Conservation (phyloP, 306 rosid genomes). For the barrel medic (Medicago truncatula) region DNA sequence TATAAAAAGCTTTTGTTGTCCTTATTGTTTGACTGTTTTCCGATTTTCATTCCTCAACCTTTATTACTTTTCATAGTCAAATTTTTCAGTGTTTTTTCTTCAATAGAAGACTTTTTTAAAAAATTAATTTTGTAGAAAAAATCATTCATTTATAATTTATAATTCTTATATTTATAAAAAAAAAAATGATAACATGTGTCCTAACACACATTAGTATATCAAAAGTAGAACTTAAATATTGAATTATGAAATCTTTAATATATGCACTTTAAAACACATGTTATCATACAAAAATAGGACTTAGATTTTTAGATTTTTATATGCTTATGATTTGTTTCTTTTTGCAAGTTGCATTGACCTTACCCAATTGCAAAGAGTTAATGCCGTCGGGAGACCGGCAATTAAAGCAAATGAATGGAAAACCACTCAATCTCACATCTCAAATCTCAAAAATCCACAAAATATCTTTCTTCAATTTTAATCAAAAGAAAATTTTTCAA, state of each 20-base stretch:
- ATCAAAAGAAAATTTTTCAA: no score
- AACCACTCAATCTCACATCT: not conserved
- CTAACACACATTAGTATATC: no score
- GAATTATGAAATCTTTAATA: no score
- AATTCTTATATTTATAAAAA: not conserved
- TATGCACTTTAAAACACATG: no score
- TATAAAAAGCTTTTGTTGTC: not conserved
- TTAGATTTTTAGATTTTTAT: no score
- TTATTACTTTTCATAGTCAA: not conserved
- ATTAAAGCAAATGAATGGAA: not conserved
- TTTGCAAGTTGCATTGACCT: not conserved
- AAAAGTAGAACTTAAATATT: no score
- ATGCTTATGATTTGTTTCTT: not conserved
- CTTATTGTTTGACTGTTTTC: not conserved
- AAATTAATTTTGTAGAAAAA: no score
- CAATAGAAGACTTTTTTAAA: not conserved
- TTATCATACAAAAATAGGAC: no score
- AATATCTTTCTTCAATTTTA: not conserved
- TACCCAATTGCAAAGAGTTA: not conserved
- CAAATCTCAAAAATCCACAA: not conserved
- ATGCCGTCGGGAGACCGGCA: slow-evolving; percentile 25
- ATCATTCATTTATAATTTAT: not conserved
- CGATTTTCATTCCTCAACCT: not conserved
- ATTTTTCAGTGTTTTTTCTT: not conserved
- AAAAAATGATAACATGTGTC: no score